These are phyloP conservation scores for Pythium rishiriense DNA, from an alignment of 352 stramenopile genomes.

Conservation along the genomic window DNA sequence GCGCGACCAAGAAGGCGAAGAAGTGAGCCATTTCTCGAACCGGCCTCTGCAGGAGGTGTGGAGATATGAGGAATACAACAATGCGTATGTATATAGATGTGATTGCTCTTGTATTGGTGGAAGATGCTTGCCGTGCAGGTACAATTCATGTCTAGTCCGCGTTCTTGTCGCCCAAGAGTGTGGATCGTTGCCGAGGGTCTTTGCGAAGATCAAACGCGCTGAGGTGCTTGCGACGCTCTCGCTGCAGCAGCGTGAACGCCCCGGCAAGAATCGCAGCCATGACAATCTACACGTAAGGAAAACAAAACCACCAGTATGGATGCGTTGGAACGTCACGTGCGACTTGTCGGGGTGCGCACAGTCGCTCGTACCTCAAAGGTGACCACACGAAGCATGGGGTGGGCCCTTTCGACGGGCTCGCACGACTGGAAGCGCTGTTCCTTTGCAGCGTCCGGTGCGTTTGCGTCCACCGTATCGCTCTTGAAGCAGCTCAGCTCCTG, in stretches of 20 bases:
- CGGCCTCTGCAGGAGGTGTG: background rate
- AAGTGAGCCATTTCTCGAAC: slow-evolving; percentile 10
- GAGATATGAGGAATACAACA: background rate
- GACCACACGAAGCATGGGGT: slow-evolving; percentile 47
- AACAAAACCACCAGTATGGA: background rate
- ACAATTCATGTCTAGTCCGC: slow-evolving; percentile 30
- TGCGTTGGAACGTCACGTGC: background rate
- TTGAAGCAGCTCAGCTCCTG: slow-evolving; percentile 65
- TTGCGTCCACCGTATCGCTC: slow-evolving; percentile 30
- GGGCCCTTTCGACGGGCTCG: slow-evolving; percentile 36
- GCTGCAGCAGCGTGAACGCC: slow-evolving; percentile 50
- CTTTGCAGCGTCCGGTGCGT: slow-evolving; percentile 13
- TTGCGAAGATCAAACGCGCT: slow-evolving; percentile 79
- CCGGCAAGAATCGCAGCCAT: slow-evolving; percentile 49
- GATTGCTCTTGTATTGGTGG: too few relatives aligned
- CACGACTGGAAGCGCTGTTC: slow-evolving; percentile 64
- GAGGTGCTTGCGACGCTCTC: slow-evolving; percentile 75
- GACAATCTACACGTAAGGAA: slow-evolving; percentile 33
- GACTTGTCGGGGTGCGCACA: too few relatives aligned
- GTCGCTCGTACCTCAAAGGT: slow-evolving; percentile 77
- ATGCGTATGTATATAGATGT: too few relatives aligned
- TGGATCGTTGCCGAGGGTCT: slow-evolving; percentile 54
- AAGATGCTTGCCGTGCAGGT: too few relatives aligned
- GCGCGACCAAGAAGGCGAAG: slow-evolving; percentile 8
- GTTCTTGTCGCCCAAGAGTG: slow-evolving; percentile 42